Base-by-base conservation (phyloP, 768 basidiomycete species). In the Lactarius indigo region DNA sequence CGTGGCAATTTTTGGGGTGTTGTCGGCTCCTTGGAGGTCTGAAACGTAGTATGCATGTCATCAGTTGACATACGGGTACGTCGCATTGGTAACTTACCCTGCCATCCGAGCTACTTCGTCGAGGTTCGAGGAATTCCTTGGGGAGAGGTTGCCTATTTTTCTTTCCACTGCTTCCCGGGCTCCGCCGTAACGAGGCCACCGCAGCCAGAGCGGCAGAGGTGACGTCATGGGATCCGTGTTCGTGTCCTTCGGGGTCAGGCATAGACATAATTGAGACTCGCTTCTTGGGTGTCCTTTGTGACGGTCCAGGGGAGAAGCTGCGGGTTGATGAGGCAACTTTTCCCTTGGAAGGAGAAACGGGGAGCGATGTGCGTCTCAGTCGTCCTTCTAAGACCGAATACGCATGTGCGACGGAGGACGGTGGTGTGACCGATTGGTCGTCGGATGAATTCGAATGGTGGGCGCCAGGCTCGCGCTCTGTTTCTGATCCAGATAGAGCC, bases 401-500 rank as follows among this genome's bases (percentile, higher is more conserved):
- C 26, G 64, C 30, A 13, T 70, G 67, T 26, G 72, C 67, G 54
- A 61, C 58, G 33, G 73, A 70, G n/a, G 77, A 74, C 0, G 79
- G 77, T 5, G 81, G 79, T 8, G 82, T 78, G 23, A 74, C 72
- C 20, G 77, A 70, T 55, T 75, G 75, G 52, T 80, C 80, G 61
- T 79, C 82, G 10, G 77, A 77, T 20, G 81, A 79, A 67, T 72
- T 57, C 64, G 73, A 41, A 62, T 63, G 56, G 10, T 61, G 33
- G 5, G 56, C 50, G 44, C 63, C 23, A n/a, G 80, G 83, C 75
- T 92, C 90, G 54, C 89, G 85, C 75, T 93, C 92, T 0, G 91
- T 93, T 75, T 92, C 92, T 2, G 90, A 92, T 37, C 91, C 91
- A 8, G 91, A 92, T 70, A 76, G 71, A 75, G 65, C 64, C 56